Evolutionary conservation across 2,329 filamentous ascomycete species (phyloP), one percentile per base, ranked within the genome.

Genomic region (Neobulgaria alba): DNA sequence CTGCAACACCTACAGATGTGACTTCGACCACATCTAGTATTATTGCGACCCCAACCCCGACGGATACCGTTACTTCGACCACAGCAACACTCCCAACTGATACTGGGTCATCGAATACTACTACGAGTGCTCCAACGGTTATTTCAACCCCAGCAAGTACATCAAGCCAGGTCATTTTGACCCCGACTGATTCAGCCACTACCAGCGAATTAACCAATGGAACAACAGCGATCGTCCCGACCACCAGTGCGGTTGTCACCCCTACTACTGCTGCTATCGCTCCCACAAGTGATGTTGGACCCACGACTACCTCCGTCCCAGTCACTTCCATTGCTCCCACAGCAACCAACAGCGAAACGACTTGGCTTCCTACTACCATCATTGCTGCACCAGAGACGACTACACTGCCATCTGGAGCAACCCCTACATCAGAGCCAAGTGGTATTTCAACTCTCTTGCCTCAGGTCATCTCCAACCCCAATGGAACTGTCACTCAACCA

Each of bases 201-300:
- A 3, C 19, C 35, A 29, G 74, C 18, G 87, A 69, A 41, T 85
- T 72, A 85, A 85, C 3, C 73, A 84, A 85, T 2, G 82, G 79
- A 83, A 83, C 88, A 17, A 9, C 15, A 26, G 21, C n/a, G n/a
- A n/a, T n/a, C n/a, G n/a, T n/a, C n/a, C n/a, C n/a, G n/a, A n/a
- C n/a, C n/a, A n/a, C n/a, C n/a, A n/a, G n/a, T n/a, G n/a, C n/a
- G n/a, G n/a, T n/a, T n/a, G n/a, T n/a, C 33, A 19, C 16, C 43
- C 18, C n/a, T n/a, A 42, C 36, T 10, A 32, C 15, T 36, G 30
- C 39, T 30, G 38, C 30, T 14, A 15, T 50, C n/a, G 34, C 47
- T 5, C 42, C 45, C n/a, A 35, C 49, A 17, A 34, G 14, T 10
- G 30, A 20, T 10, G 12, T 15, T 8, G 38, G 39, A n/a, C 26